Evolutionary conservation across 2,329 filamentous ascomycete species (phyloP), one percentile per base, ranked within the genome.

Genomic region (Coniochaeta prunicola): DNA sequence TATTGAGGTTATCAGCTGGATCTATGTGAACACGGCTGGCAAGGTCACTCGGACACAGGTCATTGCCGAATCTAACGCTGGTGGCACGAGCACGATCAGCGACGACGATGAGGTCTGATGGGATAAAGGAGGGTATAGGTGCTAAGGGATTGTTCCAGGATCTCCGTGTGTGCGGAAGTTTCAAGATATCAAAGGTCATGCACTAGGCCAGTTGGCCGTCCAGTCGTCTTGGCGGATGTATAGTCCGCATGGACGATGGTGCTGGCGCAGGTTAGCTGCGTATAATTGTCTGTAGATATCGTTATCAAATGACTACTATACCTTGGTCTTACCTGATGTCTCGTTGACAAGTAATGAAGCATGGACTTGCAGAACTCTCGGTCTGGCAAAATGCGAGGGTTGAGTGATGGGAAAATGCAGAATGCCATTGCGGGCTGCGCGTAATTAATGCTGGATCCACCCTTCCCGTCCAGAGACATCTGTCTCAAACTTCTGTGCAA

Each of bases 71-170:
- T 73, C 75, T 4, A 73, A 77, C 62, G 81, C 77, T 4, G 81
- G 81, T 7, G 81, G 80, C 1, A 77, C 71, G 2, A 81, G 78
- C 59, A 80, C 76, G 3, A 77, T 84, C 64, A 78, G 73, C 53
- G 73, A 76, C 45, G 72, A 76, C 53, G 53, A 55, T 21, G 53
- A 55, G 9, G 36, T 55, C 53, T 55, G 45, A 50, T 50, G 24
- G 4, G 9, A 3, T 26, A n/a, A n/a, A n/a, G 24, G 26, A 8
- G 8, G 9, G 45, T 24, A 38, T 10, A 38, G 33, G 12, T 36
- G 33, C 33, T 36, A 13, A 15, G 12, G 33, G 33, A 36, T 13
- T 36, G 36, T n/a, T 38, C 5, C 36, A 38, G 10, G 40, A 45
- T 45, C 2, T 5, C 40, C 19, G 24, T 26, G 7, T 50, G 4